Percentiles rank a stretch among this genome's conserved stretches.
phyloP scores from a whole-genome alignment of 441 rosid species.

The Erodium texanum region DNA sequence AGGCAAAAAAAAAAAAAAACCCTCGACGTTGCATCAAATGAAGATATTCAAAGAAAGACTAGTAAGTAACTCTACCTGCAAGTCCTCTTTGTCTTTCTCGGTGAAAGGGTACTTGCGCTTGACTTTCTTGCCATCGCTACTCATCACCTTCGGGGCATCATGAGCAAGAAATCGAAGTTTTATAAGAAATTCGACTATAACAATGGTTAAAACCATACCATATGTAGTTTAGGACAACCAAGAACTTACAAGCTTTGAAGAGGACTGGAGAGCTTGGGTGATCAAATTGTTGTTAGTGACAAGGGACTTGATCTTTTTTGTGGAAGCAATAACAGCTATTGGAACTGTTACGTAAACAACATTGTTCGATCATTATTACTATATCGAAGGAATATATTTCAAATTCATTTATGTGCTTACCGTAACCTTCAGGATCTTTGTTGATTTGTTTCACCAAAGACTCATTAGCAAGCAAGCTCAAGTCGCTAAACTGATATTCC shows the following conservation, averaged over 20 bases:
- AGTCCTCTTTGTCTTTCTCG: slow-evolving; percentile 74
- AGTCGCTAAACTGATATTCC: slow-evolving; percentile 80
- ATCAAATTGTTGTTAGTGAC: slow-evolving; percentile 48
- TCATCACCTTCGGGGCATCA: slow-evolving; percentile 49
- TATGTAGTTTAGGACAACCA: background rate
- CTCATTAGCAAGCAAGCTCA: slow-evolving; percentile 87
- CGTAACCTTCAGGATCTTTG: slow-evolving; percentile 85
- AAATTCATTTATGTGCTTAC: no score
- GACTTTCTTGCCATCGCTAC: slow-evolving; percentile 69
- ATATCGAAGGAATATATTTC: no score
- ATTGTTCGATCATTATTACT: no score
- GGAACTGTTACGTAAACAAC: slow-evolving; percentile 45
- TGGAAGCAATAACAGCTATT: slow-evolving; percentile 55
- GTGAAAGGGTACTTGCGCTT: slow-evolving; percentile 65
- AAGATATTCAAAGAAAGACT: no score
- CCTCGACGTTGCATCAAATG: no score
- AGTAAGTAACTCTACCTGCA: slow-evolving; percentile 56
- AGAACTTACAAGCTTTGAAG: slow-evolving; percentile 69
- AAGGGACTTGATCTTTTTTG: slow-evolving; percentile 79
- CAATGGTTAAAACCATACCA: background rate
- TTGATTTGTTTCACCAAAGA: slow-evolving; percentile 61
- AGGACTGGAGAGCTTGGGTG: slow-evolving; percentile 61
- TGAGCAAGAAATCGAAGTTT: background rate
- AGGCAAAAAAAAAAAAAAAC: no score
- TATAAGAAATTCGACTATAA: no score